A percentile compares a stretch with the other conserved stretches of the same genome.
Evolutionary conservation across 371 early-diverging fungal genomes (phyloP).

Genomic region (Mucor piriformis): DNA sequence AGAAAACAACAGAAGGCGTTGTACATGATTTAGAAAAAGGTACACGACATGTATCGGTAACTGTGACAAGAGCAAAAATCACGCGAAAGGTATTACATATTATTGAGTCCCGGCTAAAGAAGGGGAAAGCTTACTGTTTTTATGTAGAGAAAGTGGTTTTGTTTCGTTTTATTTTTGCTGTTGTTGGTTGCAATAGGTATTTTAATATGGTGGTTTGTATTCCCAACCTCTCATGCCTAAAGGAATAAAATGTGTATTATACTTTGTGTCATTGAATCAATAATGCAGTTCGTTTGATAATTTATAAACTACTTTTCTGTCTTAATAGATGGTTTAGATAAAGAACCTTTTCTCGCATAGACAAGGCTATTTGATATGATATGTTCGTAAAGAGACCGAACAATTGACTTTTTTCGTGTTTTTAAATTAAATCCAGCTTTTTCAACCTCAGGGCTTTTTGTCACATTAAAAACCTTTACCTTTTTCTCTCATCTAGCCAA

Average conservation of each 20-base stretch:
- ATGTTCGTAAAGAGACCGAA: too few relatives aligned
- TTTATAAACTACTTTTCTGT: too few relatives aligned
- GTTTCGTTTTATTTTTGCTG: slow-evolving; percentile 38
- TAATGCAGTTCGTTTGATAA: too few relatives aligned
- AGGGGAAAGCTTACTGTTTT: background rate
- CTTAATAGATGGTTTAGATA: too few relatives aligned
- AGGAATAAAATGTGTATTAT: background rate
- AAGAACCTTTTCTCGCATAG: too few relatives aligned
- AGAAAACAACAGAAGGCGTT: slow-evolving; percentile 57
- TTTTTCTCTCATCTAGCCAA: slow-evolving; percentile 1
- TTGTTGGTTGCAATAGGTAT: slow-evolving; percentile 33
- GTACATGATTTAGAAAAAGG: slow-evolving; percentile 66
- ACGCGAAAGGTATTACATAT: slow-evolving; percentile 50
- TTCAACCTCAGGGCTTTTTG: background rate
- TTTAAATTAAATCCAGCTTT: too few relatives aligned
- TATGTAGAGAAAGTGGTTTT: slow-evolving; percentile 54
- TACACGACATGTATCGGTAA: slow-evolving; percentile 59
- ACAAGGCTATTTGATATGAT: too few relatives aligned
- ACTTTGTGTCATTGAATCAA: too few relatives aligned
- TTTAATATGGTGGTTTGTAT: slow-evolving; percentile 32
- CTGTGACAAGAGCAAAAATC: slow-evolving; percentile 63
- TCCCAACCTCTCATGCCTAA: background rate
- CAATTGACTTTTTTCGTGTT: too few relatives aligned
- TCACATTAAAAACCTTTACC: background rate
- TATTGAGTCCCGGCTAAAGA: too few relatives aligned